Base-by-base conservation (phyloP, 2,329 filamentous ascomycete species). In the Apiospora hydei region DNA sequence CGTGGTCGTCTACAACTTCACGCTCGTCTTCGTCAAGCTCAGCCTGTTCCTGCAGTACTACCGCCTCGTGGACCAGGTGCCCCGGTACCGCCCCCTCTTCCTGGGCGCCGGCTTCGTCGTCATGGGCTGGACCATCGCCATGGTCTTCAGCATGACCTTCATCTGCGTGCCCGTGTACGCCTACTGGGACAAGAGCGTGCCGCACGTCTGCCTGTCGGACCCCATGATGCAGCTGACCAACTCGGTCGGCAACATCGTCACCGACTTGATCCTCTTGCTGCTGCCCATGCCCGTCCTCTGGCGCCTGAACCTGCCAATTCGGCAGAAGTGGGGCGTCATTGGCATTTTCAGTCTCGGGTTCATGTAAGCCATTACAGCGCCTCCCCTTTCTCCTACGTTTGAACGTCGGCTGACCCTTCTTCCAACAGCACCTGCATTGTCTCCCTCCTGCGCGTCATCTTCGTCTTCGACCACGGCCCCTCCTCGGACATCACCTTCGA, bases 1-100 rank as follows among this genome's bases (percentile, higher is more conserved):
- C 51, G 72, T 74, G n/a, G 70, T 77, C 66, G 70, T 72, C 30
- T 77, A 77, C 69, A 74, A 74, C 66, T 68, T 70, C 14, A 72
- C 75, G 7, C 67, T 77, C 4, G 51, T 77, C 61, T 44, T 74
- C 10, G 72, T 77, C 30, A 77, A 77, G 70, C 73, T 76, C 69
- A 75, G 73, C 67, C 68, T 77, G 34, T 77, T 77, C 72, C 74
- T 77, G 72, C 75, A 77, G 67, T 77, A 77, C 46, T 77, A 76
- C 68, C 73, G 75, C 44, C 61, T 77, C 61, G 73, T 77, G 21
- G 73, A 75, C 66, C 72, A 77, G 53, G 70, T 76, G 11, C 72
- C 74, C 1, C 71, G 71, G 16, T 77, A 77, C 41, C 71, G 73
- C 30, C 8, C 71, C 26, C 71, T 74, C 18, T 77, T 75, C 53